phyloP scores from a whole-genome alignment of 2,329 filamentous ascomycete species.

The Pleomassaria siparia region DNA sequence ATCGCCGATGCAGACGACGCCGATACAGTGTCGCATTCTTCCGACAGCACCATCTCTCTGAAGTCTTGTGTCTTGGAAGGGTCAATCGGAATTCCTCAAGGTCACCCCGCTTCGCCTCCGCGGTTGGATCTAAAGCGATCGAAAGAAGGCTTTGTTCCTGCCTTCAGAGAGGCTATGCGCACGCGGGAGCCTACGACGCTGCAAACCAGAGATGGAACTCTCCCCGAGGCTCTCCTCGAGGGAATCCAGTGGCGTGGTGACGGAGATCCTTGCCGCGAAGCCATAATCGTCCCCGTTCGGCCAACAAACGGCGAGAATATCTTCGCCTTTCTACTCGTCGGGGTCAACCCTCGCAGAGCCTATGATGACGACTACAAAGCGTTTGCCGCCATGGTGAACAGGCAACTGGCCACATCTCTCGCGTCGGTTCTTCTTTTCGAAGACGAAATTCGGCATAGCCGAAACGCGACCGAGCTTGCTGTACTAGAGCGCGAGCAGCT shows the following conservation, averaged over 20 bases:
- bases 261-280: slow-evolving; percentile 35
- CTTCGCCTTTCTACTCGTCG: slow-evolving; percentile 35
- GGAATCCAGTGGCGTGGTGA: slow-evolving; percentile 37
- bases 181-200: slow-evolving; percentile 31
- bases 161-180: slow-evolving; percentile 37
- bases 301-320: slow-evolving; percentile 33
- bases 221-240: slow-evolving; percentile 29
- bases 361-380: slow-evolving; percentile 37
- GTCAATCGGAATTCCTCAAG: slow-evolving; percentile 33
- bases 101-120: slow-evolving; percentile 29
- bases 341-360: slow-evolving; percentile 35
- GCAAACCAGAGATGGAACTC: slow-evolving; percentile 24
- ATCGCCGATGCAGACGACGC: slow-evolving; percentile 26
- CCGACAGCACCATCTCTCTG: slow-evolving; percentile 27
- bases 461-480: slow-evolving; percentile 28
- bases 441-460: slow-evolving; percentile 33
- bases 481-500: slow-evolving; percentile 32
- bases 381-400: slow-evolving; percentile 34
- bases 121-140: slow-evolving; percentile 30
- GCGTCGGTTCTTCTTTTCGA: slow-evolving; percentile 37
- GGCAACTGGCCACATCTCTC: slow-evolving; percentile 36
- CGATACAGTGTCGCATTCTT: slow-evolving; percentile 26
- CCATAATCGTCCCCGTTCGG: slow-evolving; percentile 35
- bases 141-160: slow-evolving; percentile 34
- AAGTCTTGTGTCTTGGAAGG: slow-evolving; percentile 37